These are phyloP conservation scores for Triglochin maritima DNA, from an alignment of 106 monocot genomes.

Conservation along the genomic window DNA sequence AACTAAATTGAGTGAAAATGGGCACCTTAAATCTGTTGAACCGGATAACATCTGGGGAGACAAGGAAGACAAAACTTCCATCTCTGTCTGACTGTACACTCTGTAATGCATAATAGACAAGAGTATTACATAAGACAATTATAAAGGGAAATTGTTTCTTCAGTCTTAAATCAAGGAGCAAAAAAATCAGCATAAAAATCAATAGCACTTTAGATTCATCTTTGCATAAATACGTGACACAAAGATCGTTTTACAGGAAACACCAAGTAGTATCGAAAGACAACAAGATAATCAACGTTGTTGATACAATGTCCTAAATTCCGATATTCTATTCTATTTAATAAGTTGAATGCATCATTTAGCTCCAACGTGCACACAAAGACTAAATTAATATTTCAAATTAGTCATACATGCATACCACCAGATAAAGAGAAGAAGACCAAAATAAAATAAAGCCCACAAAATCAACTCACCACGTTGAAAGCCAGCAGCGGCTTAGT, in stretches of 20 bases:
- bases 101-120: conserved; percentile 19
- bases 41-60: conserved; percentile 65
- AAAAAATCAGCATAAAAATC: background rate
- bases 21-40: conserved; percentile 59
- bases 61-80: conserved; percentile 45
- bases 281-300: background rate
- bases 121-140: background rate
- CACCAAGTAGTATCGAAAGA: background rate
- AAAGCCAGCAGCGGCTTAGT: background rate
- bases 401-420: background rate
- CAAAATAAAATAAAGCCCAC: background rate
- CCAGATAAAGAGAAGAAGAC: background rate
- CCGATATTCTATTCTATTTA: no score
- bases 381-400: background rate
- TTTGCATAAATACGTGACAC: background rate
- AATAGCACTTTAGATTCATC: background rate
- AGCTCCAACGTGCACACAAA: no score
- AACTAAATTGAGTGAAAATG: background rate
- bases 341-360: no score
- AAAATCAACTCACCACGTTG: background rate
- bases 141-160: background rate
- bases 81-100: conserved; percentile 45
- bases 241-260: background rate
- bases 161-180: background rate
- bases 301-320: no score